These are phyloP conservation scores for Naganishia kalamii DNA, from an alignment of 768 basidiomycete genomes.

Conservation along the genomic window DNA sequence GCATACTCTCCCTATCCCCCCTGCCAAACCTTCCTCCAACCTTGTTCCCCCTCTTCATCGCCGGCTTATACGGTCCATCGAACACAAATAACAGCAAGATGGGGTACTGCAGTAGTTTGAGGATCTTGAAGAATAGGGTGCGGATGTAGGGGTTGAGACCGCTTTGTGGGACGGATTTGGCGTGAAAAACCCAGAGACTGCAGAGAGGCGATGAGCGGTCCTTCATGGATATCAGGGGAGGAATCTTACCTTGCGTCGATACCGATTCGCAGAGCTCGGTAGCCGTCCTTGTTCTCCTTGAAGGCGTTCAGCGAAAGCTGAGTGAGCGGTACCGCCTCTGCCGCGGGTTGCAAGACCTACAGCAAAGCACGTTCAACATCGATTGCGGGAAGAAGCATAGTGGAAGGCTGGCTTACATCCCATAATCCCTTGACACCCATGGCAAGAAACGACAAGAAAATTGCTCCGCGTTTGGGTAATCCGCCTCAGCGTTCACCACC, in stretches of 20 bases:
- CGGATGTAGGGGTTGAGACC: constrained; percentile 83
- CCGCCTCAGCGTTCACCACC: too few relatives aligned
- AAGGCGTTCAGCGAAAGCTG: constrained; percentile 75
- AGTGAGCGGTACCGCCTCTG: constrained; percentile 65
- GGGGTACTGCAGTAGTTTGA: constrained; percentile 62
- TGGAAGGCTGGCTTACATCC: constrained; percentile 42
- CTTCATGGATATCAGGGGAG: neutral
- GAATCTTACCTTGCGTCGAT: constrained; percentile 60
- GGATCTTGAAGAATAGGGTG: constrained; percentile 78
- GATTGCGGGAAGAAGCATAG: neutral
- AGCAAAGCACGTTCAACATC: neutral
- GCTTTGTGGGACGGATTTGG: constrained; percentile 36
- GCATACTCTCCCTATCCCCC: constrained; percentile 34
- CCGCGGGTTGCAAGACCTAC: constrained; percentile 64
- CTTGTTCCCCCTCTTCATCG: constrained; percentile 59
- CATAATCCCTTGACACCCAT: constrained; percentile 50
- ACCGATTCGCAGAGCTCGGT: constrained; percentile 65
- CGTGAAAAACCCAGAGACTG: constrained; percentile 54
- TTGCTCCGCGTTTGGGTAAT: too few relatives aligned
- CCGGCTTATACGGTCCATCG: constrained; percentile 74
- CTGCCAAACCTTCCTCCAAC: constrained; percentile 41
- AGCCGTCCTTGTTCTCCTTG: constrained; percentile 51
- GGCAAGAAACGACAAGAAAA: neutral
- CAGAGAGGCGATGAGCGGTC: too few relatives aligned
- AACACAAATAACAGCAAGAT: constrained; percentile 87